These are phyloP conservation scores for Senna siamea DNA, from an alignment of 306 rosid genomes.

Conservation along the genomic window DNA sequence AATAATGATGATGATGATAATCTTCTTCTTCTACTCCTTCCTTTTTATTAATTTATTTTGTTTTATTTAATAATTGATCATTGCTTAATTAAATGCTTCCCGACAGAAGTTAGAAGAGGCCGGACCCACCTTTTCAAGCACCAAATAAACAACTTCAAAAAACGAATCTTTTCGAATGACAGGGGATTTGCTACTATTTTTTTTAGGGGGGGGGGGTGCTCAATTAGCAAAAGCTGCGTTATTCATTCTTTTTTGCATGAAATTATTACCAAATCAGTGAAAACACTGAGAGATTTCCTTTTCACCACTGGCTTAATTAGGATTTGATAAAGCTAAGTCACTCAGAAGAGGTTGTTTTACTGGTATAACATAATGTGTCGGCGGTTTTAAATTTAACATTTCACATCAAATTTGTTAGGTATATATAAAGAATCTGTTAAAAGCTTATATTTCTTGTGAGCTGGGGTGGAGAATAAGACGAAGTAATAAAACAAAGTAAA, in stretches of 20 bases:
- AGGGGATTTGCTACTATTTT: constrained; percentile 19
- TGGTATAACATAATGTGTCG: too few relatives aligned
- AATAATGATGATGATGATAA: background rate
- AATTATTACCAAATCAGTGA: background rate
- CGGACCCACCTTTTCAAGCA: constrained; percentile 17
- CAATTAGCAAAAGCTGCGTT: background rate
- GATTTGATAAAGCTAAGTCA: constrained; percentile 4
- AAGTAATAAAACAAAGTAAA: background rate
- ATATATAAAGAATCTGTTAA: constrained; percentile 2
- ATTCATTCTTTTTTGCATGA: constrained; percentile 8
- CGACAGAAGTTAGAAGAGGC: constrained; percentile 18
- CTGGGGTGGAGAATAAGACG: background rate
- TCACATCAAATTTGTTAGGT: background rate
- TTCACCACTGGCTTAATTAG: background rate
- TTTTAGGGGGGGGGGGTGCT: background rate
- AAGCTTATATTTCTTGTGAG: background rate
- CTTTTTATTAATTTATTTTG: too few relatives aligned
- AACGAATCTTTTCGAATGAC: constrained; percentile 46
- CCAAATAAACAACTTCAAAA: constrained; percentile 1
- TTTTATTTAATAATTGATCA: constrained; percentile 8
- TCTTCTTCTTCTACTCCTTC: too few relatives aligned
- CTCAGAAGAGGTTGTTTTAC: background rate
- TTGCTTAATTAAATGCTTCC: background rate
- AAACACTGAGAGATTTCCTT: background rate
- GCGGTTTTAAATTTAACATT: background rate